These are phyloP conservation scores for Prunus armeniaca DNA, from an alignment of 306 rosid genomes.

Conservation along the genomic window DNA sequence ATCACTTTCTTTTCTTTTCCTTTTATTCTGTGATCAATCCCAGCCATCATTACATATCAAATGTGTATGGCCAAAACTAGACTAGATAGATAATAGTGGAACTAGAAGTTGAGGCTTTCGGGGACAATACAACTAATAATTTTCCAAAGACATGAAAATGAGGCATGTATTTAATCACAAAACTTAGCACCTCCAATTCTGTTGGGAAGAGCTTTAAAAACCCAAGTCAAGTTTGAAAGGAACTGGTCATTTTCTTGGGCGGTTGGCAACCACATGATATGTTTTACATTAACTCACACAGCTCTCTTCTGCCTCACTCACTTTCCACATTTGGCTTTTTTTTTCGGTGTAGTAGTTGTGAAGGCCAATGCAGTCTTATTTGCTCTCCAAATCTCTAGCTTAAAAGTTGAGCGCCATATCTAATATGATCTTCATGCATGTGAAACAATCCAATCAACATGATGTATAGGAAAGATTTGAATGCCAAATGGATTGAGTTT, in stretches of 20 bases:
- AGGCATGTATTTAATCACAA: conserved; percentile 24
- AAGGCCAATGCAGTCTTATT: not conserved
- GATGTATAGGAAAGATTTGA: not conserved
- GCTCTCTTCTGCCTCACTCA: not conserved
- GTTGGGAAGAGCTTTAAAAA: conserved; percentile 39
- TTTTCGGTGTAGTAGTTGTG: conserved; percentile 24
- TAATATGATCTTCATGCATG: not conserved
- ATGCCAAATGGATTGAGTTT: not conserved
- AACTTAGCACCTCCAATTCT: conserved; percentile 50
- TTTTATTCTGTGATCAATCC: not conserved
- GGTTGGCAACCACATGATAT: conserved; percentile 39
- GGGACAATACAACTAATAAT: not conserved
- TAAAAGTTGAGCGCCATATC: not conserved
- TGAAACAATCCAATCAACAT: not conserved
- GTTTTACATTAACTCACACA: conserved; percentile 16
- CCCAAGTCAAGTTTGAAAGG: not conserved
- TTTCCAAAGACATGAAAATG: not conserved
- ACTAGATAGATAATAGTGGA: not conserved
- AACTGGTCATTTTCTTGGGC: conserved; percentile 16
- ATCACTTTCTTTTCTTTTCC: no score
- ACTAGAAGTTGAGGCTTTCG: not conserved
- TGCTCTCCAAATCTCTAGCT: not conserved
- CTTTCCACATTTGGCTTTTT: not conserved
- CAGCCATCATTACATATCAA: not conserved
- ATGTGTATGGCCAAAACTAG: not conserved